A percentile compares a stretch with the other conserved stretches of the same genome.
Conservation (phyloP, 2,329 filamentous ascomycete species). For the Macrophomina pseudophaseolina region DNA sequence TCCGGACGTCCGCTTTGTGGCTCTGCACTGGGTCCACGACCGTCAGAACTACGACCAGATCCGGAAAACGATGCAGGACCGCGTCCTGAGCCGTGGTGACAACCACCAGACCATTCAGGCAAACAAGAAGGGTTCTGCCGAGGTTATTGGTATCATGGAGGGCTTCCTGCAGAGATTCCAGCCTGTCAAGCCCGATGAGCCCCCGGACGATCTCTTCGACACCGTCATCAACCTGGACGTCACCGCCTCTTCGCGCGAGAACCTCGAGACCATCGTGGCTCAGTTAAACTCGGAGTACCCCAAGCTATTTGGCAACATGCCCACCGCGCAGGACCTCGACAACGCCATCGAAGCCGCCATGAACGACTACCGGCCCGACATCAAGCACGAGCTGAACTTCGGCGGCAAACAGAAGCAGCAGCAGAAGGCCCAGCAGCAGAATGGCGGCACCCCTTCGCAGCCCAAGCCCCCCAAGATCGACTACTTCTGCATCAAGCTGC, state of each 20-base stretch:
- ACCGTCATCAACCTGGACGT: constrained; percentile 84
- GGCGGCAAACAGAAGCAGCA: constrained; percentile 46
- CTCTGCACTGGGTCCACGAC: constrained; percentile 86
- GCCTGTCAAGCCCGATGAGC: constrained; percentile 66
- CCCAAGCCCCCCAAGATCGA: constrained; percentile 58
- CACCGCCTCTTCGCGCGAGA: constrained; percentile 75
- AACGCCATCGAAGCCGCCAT: constrained; percentile 76
- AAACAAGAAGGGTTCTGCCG: constrained; percentile 68
- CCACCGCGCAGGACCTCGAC: constrained; percentile 75
- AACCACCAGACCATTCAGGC: constrained; percentile 98
- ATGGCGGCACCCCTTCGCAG: neutral
- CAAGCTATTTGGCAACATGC: constrained; percentile 72
- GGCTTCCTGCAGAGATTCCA: constrained; percentile 89
- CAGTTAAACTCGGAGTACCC: constrained; percentile 79
- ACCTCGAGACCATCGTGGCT: constrained; percentile 78
- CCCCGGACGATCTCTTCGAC: constrained; percentile 85
- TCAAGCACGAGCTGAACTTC: constrained; percentile 72
- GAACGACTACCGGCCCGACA: constrained; percentile 75
- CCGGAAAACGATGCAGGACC: constrained; percentile 73
- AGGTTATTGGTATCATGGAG: constrained; percentile 92
- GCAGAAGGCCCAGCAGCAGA: constrained; percentile 29
- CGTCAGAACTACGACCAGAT: constrained; percentile 70
- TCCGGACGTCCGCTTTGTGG: constrained; percentile 70
- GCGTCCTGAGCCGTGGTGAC: constrained; percentile 85
- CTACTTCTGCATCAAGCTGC: constrained; percentile 67